Percentiles rank a stretch among this genome's conserved stretches.
Conservation (phyloP, 2,329 filamentous ascomycete species). For the Lecanicillium sp. region DNA sequence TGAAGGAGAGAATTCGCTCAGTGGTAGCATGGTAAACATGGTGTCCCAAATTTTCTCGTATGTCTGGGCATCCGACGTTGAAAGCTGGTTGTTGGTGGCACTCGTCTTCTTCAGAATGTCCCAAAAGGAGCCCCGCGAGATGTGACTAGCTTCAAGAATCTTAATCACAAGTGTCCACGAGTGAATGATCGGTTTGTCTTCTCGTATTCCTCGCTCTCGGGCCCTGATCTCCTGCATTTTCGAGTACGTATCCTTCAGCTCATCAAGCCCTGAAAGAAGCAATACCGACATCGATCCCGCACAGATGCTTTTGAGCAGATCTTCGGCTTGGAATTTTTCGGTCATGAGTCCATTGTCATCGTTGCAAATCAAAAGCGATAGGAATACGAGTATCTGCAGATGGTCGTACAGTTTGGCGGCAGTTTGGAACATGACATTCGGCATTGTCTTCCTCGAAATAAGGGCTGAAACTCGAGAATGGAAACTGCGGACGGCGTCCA, state of each 20-base stretch:
- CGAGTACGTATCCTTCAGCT: slow-evolving; percentile 41
- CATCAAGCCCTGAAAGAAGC: slow-evolving; percentile 34
- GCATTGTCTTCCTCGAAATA: slow-evolving; percentile 3
- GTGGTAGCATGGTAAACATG: slow-evolving; percentile 55
- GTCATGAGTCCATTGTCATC: slow-evolving; percentile 24
- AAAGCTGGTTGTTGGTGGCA: slow-evolving; percentile 27
- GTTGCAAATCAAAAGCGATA: slow-evolving; percentile 39
- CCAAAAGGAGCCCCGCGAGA: slow-evolving; percentile 55
- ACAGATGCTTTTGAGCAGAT: slow-evolving; percentile 38
- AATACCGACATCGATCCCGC: slow-evolving; percentile 35
- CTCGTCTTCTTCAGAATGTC: slow-evolving; percentile 45
- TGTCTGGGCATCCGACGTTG: slow-evolving; percentile 35
- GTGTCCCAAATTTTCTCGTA: slow-evolving; percentile 54
- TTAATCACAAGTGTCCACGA: slow-evolving; percentile 56
- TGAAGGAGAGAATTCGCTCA: slow-evolving; percentile 51
- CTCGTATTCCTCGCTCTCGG: slow-evolving; percentile 47
- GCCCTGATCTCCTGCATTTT: slow-evolving; percentile 38
- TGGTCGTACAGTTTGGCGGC: slow-evolving; percentile 22
- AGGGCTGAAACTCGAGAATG: slow-evolving; percentile 24
- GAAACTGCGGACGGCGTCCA: slow-evolving; percentile 39
- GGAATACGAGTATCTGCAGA: slow-evolving; percentile 28
- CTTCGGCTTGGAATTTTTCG: slow-evolving; percentile 42
- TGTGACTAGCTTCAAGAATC: slow-evolving; percentile 42
- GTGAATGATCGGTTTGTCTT: slow-evolving; percentile 39
- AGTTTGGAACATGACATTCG: slow-evolving; percentile 16